Evolutionary conservation across 2,329 filamentous ascomycete genomes (phyloP), one percentile per base, ranked within the genome.

Genomic region (Pochonia chlamydosporia): DNA sequence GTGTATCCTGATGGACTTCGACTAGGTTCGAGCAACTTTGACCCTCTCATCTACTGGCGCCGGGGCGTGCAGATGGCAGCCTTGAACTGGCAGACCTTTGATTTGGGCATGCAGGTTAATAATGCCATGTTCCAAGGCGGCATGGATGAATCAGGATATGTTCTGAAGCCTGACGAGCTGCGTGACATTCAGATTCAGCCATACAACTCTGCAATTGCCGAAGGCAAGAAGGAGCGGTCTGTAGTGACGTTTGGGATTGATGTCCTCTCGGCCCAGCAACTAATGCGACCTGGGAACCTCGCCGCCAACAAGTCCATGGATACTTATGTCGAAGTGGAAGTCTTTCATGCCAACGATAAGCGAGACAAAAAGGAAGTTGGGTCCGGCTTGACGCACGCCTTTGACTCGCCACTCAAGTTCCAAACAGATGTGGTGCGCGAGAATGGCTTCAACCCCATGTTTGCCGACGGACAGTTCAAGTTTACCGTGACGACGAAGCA

Each of bases 51-150:
- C 52, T 95, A 93, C 63, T 99, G 93, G 93, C 84, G 92, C 44
- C 84, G 89, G 37, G 93, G 93, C 26, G 93, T 96, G 16, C 93
- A 99, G 68, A 97, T 99, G 92, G 90, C 87, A 13, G 93, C 93
- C 1, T 75, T 97, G 52, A 99, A 99, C 68, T 97, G 93, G 92
- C 93, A 99, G 68, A 97, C 91, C 0, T 96, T 95, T 60, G 93
- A 97, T 62, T 76, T 95, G 16, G 89, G 91, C 40, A 93, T 96
- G 80, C 92, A 97, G 63, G 78, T 97, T 65, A 97, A 97, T 63
- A 87, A 93, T 56, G 93, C 93, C 60, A 97, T 99, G 93, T 99
- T 96, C 63, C 87, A 90, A 40, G 88, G 89, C 49, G 89, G 89
- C 37, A 84, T 79, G 11, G 93, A 96, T 67, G 81, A 83, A 47